Percentiles rank a stretch among this genome's conserved stretches.
Conservation (phyloP, 305 asterid species). For the Fraxinus dipetala region DNA sequence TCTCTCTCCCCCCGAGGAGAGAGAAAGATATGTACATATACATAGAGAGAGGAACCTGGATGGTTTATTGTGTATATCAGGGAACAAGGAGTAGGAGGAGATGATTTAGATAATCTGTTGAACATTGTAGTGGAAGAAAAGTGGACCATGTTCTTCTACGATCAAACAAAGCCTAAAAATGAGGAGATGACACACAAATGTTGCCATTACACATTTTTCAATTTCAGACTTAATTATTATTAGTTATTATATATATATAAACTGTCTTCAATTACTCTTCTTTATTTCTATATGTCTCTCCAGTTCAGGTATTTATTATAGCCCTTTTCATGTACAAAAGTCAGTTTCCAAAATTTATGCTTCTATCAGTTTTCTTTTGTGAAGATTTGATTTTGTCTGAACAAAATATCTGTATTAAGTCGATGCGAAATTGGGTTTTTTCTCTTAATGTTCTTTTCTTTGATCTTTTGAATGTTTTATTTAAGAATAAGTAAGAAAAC, state of each 20-base stretch:
- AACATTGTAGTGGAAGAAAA: conserved; percentile 50
- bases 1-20: background rate
- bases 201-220: conserved; percentile 12
- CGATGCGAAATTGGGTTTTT: conserved; percentile 13
- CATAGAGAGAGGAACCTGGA: conserved; percentile 11
- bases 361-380: background rate
- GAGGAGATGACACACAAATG: conserved; percentile 35
- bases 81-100: conserved; percentile 25
- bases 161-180: conserved; percentile 42
- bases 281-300: conserved; percentile 10
- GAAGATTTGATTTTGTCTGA: background rate
- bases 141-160: conserved; percentile 46
- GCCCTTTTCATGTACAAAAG: background rate
- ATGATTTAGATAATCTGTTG: conserved; percentile 23
- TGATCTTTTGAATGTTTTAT: background rate
- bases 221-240: conserved; percentile 1
- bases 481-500: background rate
- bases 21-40: background rate
- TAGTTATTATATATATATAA: background rate
- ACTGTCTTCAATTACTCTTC: conserved; percentile 13
- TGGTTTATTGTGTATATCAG: conserved; percentile 22
- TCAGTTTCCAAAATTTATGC: background rate
- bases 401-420: background rate
- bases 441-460: background rate
- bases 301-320: background rate